These are phyloP conservation scores for Yamadazyma kitorensis DNA, from an alignment of 805 yeast genomes.

Conservation along the genomic window DNA sequence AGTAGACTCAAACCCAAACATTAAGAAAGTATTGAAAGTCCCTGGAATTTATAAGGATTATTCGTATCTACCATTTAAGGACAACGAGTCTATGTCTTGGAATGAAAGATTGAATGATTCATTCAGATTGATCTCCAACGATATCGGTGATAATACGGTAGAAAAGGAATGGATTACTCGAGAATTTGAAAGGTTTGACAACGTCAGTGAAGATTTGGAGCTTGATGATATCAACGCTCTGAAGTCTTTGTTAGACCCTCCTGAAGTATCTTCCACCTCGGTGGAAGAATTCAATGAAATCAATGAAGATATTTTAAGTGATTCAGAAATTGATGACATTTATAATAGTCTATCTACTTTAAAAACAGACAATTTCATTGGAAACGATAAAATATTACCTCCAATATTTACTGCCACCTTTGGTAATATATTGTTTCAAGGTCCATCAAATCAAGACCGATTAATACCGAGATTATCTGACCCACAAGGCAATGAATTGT, in stretches of 20 bases:
- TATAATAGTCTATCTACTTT: slow-evolving; percentile 17
- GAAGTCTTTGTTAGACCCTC: slow-evolving; percentile 7
- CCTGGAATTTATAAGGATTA: slow-evolving; percentile 11
- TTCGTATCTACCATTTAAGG: slow-evolving; percentile 24
- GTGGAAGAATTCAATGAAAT: neutral
- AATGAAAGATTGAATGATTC: slow-evolving; percentile 19
- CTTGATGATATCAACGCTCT: slow-evolving; percentile 7
- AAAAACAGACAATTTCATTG: slow-evolving; percentile 3
- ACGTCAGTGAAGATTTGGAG: slow-evolving; percentile 1
- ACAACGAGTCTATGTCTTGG: slow-evolving; percentile 34
- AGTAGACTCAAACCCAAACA: slow-evolving; percentile 31
- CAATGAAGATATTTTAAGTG: slow-evolving; percentile 3
- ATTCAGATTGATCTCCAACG: slow-evolving; percentile 11
- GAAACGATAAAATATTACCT: slow-evolving; percentile 15
- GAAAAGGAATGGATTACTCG: neutral
- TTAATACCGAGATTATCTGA: slow-evolving; percentile 10
- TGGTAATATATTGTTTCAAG: slow-evolving; percentile 37
- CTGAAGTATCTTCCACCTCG: slow-evolving; percentile 1
- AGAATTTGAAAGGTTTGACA: neutral
- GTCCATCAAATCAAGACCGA: slow-evolving; percentile 12
- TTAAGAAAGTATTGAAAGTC: slow-evolving; percentile 16
- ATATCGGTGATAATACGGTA: too few species aligned
- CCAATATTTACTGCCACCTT: slow-evolving; percentile 36
- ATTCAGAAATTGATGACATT: slow-evolving; percentile 18
- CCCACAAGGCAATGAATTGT: neutral